These are phyloP conservation scores for Jackrogersella minutella DNA, from an alignment of 495 filamentous ascomycete species.

Conservation along the genomic window DNA sequence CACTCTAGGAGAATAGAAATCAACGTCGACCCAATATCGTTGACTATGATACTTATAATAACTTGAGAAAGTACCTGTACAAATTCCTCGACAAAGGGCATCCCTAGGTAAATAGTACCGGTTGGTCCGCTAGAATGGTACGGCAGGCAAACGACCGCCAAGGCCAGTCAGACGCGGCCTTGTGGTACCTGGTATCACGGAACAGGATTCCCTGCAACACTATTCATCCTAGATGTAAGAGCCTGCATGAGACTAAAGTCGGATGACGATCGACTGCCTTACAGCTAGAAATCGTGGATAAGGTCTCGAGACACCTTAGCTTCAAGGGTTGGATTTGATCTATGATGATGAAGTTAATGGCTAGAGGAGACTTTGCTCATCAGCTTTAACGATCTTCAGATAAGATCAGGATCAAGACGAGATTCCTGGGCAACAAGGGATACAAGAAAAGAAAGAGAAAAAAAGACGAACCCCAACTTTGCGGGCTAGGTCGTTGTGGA, in stretches of 20 bases:
- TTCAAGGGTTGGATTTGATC: constrained; percentile 10
- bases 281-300: constrained; percentile 8
- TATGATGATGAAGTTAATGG: constrained; percentile 2
- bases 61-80: constrained; percentile 28
- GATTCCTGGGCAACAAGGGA: constrained; percentile 32
- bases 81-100: neutral
- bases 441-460: constrained; percentile 36
- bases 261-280: constrained; percentile 28
- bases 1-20: constrained; percentile 6
- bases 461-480: constrained; percentile 37
- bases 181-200: constrained; percentile 34
- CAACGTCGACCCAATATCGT: too few species aligned
- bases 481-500: constrained; percentile 30
- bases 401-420: constrained; percentile 28
- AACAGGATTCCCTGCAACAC: constrained; percentile 30
- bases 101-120: constrained; percentile 10
- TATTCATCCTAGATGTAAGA: constrained; percentile 22
- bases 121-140: constrained; percentile 32
- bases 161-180: constrained; percentile 22
- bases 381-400: neutral
- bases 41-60: neutral
- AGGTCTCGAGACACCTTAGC: neutral
- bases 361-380: neutral
- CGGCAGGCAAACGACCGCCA: constrained; percentile 32
- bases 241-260: constrained; percentile 36